Percentiles rank a stretch among this genome's conserved stretches.
Evolutionary conservation across 2,329 filamentous ascomycete genomes (phyloP).

Genomic region (Fusarium musae): DNA sequence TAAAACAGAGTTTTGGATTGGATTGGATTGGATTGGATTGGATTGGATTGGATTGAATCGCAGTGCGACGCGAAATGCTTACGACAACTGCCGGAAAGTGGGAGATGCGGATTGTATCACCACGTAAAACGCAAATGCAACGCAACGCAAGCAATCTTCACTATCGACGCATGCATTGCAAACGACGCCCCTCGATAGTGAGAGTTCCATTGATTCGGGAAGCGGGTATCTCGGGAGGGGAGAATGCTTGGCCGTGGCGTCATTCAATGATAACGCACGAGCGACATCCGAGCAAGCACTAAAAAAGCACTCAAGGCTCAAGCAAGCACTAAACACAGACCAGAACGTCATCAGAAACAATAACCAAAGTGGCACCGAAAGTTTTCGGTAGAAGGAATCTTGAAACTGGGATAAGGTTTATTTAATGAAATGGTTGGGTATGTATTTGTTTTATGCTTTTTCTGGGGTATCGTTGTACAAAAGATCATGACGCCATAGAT

Average conservation of each 20-base stretch:
- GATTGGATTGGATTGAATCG: background rate
- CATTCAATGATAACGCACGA: background rate
- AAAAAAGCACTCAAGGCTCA: too few species aligned
- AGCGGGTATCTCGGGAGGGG: background rate
- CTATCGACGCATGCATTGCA: background rate
- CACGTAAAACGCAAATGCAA: background rate
- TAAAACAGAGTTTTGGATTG: background rate
- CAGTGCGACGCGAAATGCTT: background rate
- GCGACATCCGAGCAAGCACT: background rate
- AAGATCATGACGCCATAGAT: constrained; percentile 31
- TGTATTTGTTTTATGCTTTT: background rate
- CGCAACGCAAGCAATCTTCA: background rate
- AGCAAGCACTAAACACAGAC: background rate
- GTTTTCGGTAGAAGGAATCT: background rate
- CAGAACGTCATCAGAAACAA: background rate
- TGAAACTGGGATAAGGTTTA: background rate
- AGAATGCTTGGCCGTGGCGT: background rate
- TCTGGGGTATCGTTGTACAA: constrained; percentile 21
- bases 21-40: background rate
- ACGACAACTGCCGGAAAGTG: constrained; percentile 16
- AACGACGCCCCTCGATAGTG: background rate
- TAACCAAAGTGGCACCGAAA: background rate
- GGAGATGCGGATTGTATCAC: background rate
- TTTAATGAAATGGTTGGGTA: background rate
- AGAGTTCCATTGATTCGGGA: background rate